phyloP scores from a whole-genome alignment of 345 rosid genomes.

The Psidium friedrichsthalianum region DNA sequence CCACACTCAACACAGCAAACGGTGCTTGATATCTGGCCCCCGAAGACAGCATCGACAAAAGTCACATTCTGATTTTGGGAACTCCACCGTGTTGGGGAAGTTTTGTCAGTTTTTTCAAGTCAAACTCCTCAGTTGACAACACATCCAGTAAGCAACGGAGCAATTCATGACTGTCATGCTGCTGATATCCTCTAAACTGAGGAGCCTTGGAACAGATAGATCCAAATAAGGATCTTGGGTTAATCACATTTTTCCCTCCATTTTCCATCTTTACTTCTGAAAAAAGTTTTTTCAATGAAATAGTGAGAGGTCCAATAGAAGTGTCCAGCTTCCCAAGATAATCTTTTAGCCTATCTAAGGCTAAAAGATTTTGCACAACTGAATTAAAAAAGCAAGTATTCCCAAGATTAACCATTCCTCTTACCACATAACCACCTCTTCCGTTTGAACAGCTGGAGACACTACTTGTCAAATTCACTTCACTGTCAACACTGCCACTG shows the following conservation, averaged over 20 bases:
- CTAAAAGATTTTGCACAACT: conserved; percentile 80
- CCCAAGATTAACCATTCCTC: conserved; percentile 92
- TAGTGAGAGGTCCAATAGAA: conserved; percentile 46
- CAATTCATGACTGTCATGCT: conserved; percentile 96
- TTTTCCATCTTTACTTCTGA: conserved; percentile 54
- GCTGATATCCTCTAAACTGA: conserved; percentile 86
- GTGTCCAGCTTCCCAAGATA: conserved; percentile 40
- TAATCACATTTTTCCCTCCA: conserved; percentile 49
- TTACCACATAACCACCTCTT: conserved; percentile 39
- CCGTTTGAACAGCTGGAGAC: conserved; percentile 23
- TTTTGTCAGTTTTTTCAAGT: conserved; percentile 28
- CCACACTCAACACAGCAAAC: conserved; percentile 82
- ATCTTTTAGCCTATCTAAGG: conserved; percentile 46
- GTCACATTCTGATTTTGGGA: conserved; percentile 29
- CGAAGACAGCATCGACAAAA: conserved; percentile 70
- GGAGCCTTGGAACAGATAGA: conserved; percentile 69
- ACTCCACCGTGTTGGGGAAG: conserved; percentile 17
- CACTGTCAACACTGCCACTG: conserved; percentile 43
- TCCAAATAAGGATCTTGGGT: conserved; percentile 67
- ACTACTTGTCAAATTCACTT: conserved; percentile 21
- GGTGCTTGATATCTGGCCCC: conserved; percentile 82
- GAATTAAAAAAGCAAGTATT: conserved; percentile 98
- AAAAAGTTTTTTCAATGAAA: conserved; percentile 62
- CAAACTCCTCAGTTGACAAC: conserved; percentile 70
- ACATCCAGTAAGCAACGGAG: conserved; percentile 78